These are phyloP conservation scores for Apiospora phragmitis DNA, from an alignment of 2,329 filamentous ascomycete species.

Conservation along the genomic window DNA sequence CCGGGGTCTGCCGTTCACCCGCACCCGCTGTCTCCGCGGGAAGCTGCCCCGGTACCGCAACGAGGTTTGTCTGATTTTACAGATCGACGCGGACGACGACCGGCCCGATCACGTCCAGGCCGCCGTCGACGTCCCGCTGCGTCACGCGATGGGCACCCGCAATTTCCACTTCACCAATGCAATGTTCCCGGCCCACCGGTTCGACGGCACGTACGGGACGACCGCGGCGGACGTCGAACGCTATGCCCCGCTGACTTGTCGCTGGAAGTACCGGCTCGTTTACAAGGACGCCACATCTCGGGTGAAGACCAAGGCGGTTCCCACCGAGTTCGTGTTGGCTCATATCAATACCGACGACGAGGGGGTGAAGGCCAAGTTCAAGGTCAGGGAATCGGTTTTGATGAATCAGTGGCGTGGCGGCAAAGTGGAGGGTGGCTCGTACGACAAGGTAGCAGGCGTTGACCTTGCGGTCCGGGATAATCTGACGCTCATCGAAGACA, in stretches of 20 bases:
- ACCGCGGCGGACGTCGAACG: slow-evolving; percentile 27
- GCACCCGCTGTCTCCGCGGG: slow-evolving; percentile 28
- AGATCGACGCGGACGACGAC: slow-evolving; percentile 26
- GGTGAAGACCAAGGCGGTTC: slow-evolving; percentile 18
- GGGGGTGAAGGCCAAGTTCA: slow-evolving; percentile 29
- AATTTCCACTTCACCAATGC: slow-evolving; percentile 35
- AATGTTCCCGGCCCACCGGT: slow-evolving; percentile 28
- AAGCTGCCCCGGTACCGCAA: slow-evolving; percentile 29
- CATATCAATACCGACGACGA: slow-evolving; percentile 29
- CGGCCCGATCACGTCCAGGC: slow-evolving; percentile 26
- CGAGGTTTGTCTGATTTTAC: slow-evolving; percentile 29
- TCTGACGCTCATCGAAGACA: slow-evolving; percentile 9
- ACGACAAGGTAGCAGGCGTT: slow-evolving; percentile 19
- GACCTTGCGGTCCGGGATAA: slow-evolving; percentile 17
- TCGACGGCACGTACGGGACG: slow-evolving; percentile 15
- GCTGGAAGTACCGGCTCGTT: slow-evolving; percentile 34
- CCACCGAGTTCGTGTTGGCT: slow-evolving; percentile 25
- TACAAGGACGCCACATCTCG: slow-evolving; percentile 28
- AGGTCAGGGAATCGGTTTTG: slow-evolving; percentile 24
- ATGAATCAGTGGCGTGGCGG: slow-evolving; percentile 28
- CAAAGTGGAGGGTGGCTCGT: slow-evolving; percentile 27
- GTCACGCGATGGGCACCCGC: slow-evolving; percentile 23
- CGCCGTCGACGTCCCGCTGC: slow-evolving; percentile 28
- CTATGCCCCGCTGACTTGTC: slow-evolving; percentile 34
- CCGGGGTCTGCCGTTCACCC: slow-evolving; percentile 31